Percentiles rank a stretch among this genome's conserved stretches.
phyloP scores from a whole-genome alignment of 2,329 filamentous ascomycete species.

The Xylaria sp. region DNA sequence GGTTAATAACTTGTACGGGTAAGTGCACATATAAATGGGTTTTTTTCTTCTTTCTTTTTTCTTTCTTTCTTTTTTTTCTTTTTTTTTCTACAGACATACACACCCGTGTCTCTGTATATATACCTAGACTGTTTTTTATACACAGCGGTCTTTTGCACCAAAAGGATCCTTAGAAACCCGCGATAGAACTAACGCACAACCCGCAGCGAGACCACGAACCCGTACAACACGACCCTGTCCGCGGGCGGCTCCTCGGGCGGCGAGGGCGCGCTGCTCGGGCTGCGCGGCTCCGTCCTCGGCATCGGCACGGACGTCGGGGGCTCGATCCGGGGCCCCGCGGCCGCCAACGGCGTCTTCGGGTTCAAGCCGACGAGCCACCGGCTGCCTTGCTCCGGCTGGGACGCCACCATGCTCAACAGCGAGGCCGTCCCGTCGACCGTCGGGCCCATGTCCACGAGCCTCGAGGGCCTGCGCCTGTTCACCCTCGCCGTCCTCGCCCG shows the following conservation, averaged over 20 bases:
- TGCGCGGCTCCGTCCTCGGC: constrained; percentile 55
- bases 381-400: constrained; percentile 45
- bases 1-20: constrained; percentile 50
- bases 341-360: constrained; percentile 50
- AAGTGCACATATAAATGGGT: constrained; percentile 14
- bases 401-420: constrained; percentile 42
- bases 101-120: not conserved
- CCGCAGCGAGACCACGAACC: constrained; percentile 54
- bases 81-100: no score
- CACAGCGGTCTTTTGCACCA: no score
- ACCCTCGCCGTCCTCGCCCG: constrained; percentile 40
- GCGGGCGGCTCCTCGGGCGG: constrained; percentile 59
- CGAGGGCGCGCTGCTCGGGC: constrained; percentile 57
- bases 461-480: constrained; percentile 50
- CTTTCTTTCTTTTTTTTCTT: no score
- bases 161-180: no score
- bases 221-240: constrained; percentile 53
- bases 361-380: constrained; percentile 47
- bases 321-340: constrained; percentile 50
- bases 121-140: no score
- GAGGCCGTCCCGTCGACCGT: constrained; percentile 52
- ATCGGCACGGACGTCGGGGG: constrained; percentile 59
- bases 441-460: constrained; percentile 56
- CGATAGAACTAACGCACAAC: not conserved
- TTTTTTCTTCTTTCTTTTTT: no score